Evolutionary conservation across 2,329 filamentous ascomycete species (phyloP), one percentile per base, ranked within the genome.

Genomic region (Aspergillus eucalypticola): DNA sequence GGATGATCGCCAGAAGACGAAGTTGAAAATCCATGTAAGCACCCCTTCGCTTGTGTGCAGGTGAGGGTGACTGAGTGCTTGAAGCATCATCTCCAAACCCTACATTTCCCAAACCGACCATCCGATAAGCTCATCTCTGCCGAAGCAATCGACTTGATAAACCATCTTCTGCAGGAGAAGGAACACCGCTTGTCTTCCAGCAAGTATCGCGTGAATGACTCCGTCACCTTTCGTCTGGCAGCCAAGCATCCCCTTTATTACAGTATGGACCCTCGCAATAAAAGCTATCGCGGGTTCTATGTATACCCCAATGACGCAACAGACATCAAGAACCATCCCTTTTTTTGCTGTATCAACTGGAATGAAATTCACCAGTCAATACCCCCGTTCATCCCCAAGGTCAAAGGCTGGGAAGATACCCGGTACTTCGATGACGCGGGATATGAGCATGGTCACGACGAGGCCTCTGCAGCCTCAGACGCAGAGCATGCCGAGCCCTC

Each of bases 381-480:
- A 8, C 93, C 94, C 0, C 93, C 93, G 0, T 94, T 96, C 69
- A 80, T 96, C 0, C 94, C 94, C 0, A 83, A 86, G 8, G 87
- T 97, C 23, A 81, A 81, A 41, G 80, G 81, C 29, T 79, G 83
- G 64, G 88, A 90, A 54, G 90, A 93, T 71, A 95, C 92, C 1
- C 91, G 90, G 69, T 98, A 96, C 73, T 98, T 98, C 71, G 91
- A 96, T 60, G 91, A 96, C 61, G 71, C 70, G 10, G 90, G 92
- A 64, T 87, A 90, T 27, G 73, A 75, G 1, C 27, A 29, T 3
- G 59, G 59, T 8, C 54, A 52, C 17, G 61, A 62, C 21, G 66
- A 60, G 32, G 59, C 63, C 2, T 65, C 64, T 5, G 39, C 51
- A 3, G 52, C 59, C 19, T 66, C 64, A 13, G 60, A 67, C 10